These are phyloP conservation scores for Fusarium mundagurra DNA, from an alignment of 2,329 filamentous ascomycete genomes.

Conservation along the genomic window DNA sequence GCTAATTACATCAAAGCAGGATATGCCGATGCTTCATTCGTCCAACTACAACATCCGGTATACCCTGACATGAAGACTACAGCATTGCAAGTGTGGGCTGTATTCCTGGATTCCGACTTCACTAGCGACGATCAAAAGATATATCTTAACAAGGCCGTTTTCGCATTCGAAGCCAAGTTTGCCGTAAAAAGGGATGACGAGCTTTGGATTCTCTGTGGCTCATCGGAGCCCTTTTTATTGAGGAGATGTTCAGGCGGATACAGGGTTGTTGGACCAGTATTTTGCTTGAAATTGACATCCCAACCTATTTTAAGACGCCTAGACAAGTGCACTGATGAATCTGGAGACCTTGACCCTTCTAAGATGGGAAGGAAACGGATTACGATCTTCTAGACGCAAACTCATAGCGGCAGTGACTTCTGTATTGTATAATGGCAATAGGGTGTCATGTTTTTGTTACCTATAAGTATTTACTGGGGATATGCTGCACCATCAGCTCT, in stretches of 20 bases:
- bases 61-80: background rate
- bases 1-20: background rate
- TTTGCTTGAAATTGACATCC: background rate
- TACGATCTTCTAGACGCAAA: background rate
- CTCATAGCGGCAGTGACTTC: fast-evolving
- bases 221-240: background rate
- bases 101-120: background rate
- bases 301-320: background rate
- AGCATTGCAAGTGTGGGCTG: background rate
- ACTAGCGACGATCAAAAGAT: fast-evolving
- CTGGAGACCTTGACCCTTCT: background rate
- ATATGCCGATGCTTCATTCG: background rate
- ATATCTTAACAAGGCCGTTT: fast-evolving
- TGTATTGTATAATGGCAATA: background rate
- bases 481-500: slow-evolving; percentile 82
- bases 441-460: fast-evolving
- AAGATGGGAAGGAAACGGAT: background rate
- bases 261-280: background rate
- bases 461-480: slow-evolving; percentile 49
- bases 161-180: fast-evolving
- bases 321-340: background rate
- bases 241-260: background rate
- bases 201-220: background rate
- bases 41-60: background rate
- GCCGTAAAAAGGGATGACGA: background rate